Base-by-base conservation (phyloP, 768 basidiomycete genomes). In the Tricholomella constricta region DNA sequence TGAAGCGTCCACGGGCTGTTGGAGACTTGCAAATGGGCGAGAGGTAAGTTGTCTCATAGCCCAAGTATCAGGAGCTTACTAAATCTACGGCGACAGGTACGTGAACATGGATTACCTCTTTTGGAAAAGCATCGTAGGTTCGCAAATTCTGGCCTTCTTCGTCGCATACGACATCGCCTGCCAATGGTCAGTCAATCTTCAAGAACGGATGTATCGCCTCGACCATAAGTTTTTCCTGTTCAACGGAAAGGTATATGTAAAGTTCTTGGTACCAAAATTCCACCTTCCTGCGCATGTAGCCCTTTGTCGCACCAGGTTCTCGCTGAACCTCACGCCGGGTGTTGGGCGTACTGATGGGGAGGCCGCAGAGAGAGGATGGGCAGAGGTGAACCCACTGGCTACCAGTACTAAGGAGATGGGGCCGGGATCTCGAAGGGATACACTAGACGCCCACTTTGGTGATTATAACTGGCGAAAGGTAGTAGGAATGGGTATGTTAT, bases 21-120 rank as follows among this genome's bases (percentile, higher is more conserved):
- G 69, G 63, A 1, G 64, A 70, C 55, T 58, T 72, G 3, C 69
- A 71, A 32, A 51, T 60, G 7, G 69, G 70, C 0, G 68, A 75
- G 62, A 48, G 65, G 72, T 70, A 59, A 2, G 59, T 9, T 15
- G 2, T 9, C 51, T 43, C 11, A 8, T 44, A 17, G 19, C n/a
- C 20, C 8, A 1, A 17, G 22, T 17, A n/a, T n/a, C n/a, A n/a
- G n/a, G n/a, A n/a, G n/a, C n/a, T n/a, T n/a, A n/a, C n/a, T 27
- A 31, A 19, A 55, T 46, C n/a, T n/a, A 14, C 12, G 7, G 6
- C 20, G 19, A 11, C 23, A 68, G 69, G 17, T 68, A 71, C 48
- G 54, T 48, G n/a, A 72, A 71, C 37, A 56, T 64, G 51, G 61
- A 64, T 36, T 64, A 58, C 35, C 11, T 62, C 1, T 62, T 62